phyloP scores from a whole-genome alignment of 1,139 yeast species.

The Komagataea norvegica region DNA sequence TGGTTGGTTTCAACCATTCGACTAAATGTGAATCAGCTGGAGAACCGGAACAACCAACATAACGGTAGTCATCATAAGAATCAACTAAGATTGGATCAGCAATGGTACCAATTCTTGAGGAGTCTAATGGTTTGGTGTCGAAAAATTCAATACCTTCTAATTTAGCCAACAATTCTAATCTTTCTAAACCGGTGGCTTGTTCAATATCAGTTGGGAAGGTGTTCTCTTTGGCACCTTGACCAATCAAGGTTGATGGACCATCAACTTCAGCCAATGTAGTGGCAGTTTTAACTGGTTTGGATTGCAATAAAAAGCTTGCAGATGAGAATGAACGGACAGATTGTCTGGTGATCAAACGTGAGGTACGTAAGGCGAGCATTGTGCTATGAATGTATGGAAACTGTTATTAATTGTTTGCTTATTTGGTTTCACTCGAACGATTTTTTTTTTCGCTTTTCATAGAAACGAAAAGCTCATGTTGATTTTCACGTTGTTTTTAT shows the following conservation, averaged over 20 bases:
- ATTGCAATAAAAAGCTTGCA: constrained; percentile 31
- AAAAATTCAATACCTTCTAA: constrained; percentile 94
- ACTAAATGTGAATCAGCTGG: constrained; percentile 90
- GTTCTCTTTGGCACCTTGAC: constrained; percentile 83
- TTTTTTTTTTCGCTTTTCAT: constrained; percentile 9
- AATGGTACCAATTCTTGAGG: constrained; percentile 86
- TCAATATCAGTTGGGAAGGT: constrained; percentile 89
- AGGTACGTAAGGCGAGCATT: constrained; percentile 28
- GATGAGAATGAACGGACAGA: constrained; percentile 40
- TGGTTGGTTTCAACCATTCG: constrained; percentile 91
- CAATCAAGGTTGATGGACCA: constrained; percentile 77
- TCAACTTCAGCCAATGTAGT: constrained; percentile 68
- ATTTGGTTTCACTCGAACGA: constrained; percentile 13
- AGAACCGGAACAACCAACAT: constrained; percentile 96
- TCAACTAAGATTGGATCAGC: constrained; percentile 84
- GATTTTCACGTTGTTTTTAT: constrained; percentile 18
- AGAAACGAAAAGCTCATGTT: background rate
- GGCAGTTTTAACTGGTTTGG: constrained; percentile 55
- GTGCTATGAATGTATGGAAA: constrained; percentile 3
- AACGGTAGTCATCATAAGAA: constrained; percentile 88
- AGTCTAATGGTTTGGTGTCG: constrained; percentile 84
- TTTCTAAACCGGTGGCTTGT: constrained; percentile 97
- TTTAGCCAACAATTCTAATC: constrained; percentile 92
- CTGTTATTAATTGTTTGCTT: constrained; percentile 1
- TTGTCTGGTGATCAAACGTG: constrained; percentile 23